Conservation (phyloP, 371 early-diverging fungal species). For the Fennellomyces sp. region DNA sequence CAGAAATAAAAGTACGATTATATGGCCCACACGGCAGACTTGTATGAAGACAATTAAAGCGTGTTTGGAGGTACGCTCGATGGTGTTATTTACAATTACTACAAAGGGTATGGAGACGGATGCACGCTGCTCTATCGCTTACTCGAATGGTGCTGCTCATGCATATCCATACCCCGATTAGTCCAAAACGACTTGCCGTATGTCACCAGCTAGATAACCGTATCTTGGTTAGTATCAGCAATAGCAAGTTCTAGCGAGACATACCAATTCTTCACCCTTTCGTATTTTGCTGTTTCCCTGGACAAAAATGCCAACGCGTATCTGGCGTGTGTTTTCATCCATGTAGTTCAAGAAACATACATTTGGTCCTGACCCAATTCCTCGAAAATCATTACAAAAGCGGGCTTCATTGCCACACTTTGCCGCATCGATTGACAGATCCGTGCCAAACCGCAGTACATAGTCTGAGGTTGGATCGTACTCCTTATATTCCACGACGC, state of each 20-base stretch:
- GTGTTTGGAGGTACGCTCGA: too few relatives aligned
- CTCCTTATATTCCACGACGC: constrained; percentile 44
- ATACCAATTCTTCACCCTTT: constrained; percentile 56
- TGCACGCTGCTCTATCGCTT: too few relatives aligned
- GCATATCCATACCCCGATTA: constrained; percentile 53
- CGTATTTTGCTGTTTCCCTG: constrained; percentile 46
- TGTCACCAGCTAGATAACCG: constrained; percentile 37
- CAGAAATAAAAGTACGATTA: too few relatives aligned
- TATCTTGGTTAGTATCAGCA: background rate
- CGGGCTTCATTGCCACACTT: constrained; percentile 54
- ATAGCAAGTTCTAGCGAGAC: too few relatives aligned
- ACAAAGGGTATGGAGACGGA: too few relatives aligned
- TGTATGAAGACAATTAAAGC: too few relatives aligned
- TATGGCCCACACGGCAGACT: too few relatives aligned
- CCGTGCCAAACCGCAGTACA: constrained; percentile 42
- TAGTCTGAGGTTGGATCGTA: constrained; percentile 52
- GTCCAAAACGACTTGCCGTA: constrained; percentile 59
- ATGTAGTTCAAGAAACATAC: constrained; percentile 56
- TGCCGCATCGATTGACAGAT: constrained; percentile 54
- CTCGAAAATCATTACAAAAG: constrained; percentile 57
- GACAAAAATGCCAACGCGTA: constrained; percentile 53
- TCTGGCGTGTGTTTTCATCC: constrained; percentile 46
- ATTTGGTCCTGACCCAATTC: constrained; percentile 50
- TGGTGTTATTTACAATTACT: too few relatives aligned
- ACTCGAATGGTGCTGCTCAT: constrained; percentile 33